Conservation (phyloP, 2,329 filamentous ascomycete genomes). For the Alternaria solani region DNA sequence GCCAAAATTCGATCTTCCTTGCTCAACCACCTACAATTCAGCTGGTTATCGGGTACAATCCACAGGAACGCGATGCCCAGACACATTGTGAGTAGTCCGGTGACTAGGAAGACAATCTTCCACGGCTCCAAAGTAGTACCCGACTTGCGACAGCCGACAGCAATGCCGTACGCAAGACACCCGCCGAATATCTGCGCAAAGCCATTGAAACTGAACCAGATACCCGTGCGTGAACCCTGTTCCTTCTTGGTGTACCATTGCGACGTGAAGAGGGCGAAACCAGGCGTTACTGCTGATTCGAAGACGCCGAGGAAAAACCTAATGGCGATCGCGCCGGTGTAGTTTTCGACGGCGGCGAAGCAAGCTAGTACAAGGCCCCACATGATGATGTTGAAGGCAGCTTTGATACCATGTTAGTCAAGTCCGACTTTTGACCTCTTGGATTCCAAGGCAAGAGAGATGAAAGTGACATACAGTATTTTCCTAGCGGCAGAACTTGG, state of each 20-base stretch:
- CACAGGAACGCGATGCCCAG: slow-evolving; percentile 56
- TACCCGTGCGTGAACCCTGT: slow-evolving; percentile 67
- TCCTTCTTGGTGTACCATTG: slow-evolving; percentile 78
- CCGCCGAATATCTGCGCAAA: slow-evolving; percentile 70
- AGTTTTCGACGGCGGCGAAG: slow-evolving; percentile 69
- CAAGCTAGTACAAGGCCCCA: slow-evolving; percentile 69
- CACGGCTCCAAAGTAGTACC: slow-evolving; percentile 68
- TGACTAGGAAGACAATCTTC: slow-evolving; percentile 66
- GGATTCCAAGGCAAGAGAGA: no score
- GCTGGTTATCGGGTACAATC: slow-evolving; percentile 65
- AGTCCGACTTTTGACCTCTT: background rate
- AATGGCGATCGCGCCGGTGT: slow-evolving; percentile 68
- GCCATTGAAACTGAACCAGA: slow-evolving; percentile 76
- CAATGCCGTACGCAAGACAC: slow-evolving; percentile 69
- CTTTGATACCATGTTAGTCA: slow-evolving; percentile 21
- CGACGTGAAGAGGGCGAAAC: slow-evolving; percentile 71
- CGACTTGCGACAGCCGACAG: slow-evolving; percentile 62
- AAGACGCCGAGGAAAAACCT: slow-evolving; percentile 74
- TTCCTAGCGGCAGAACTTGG: slow-evolving; percentile 70
- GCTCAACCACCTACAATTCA: slow-evolving; percentile 69
- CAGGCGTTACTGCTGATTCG: slow-evolving; percentile 73
- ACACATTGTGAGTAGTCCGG: slow-evolving; percentile 53
- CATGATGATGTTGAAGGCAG: slow-evolving; percentile 68
- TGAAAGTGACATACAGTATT: slow-evolving; percentile 58
- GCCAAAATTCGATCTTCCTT: slow-evolving; percentile 72